phyloP scores from a whole-genome alignment of 1,139 yeast genomes.

The Scheffersomyces cryptocercus region DNA sequence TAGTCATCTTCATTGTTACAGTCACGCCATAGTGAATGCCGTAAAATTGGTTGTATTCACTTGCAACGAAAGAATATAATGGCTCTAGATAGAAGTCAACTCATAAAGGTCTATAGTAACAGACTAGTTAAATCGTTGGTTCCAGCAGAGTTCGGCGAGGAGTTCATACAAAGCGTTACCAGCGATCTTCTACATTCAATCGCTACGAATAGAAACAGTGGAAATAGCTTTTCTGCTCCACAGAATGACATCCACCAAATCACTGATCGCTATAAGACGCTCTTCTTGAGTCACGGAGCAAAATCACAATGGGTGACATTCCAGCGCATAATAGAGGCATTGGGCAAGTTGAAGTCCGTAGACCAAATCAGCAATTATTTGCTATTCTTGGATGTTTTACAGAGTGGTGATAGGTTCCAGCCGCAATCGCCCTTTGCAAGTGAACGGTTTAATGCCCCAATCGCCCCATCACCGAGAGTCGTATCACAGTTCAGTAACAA shows the following conservation, averaged over 20 bases:
- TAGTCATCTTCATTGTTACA: too few relatives aligned
- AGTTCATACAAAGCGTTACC: conserved; percentile 35
- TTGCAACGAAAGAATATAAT: conserved; percentile 8
- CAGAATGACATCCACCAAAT: conserved; percentile 18
- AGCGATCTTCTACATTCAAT: conserved; percentile 20
- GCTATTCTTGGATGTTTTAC: conserved; percentile 29
- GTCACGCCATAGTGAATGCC: not conserved
- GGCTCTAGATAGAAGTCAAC: conserved; percentile 35
- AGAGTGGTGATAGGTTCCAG: conserved; percentile 1
- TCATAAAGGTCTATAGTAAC: conserved; percentile 34
- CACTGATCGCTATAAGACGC: conserved; percentile 24
- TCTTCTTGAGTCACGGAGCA: conserved; percentile 27
- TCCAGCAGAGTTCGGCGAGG: conserved; percentile 42
- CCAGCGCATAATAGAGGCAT: conserved; percentile 29
- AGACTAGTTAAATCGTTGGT: conserved; percentile 41
- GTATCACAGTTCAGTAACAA: not conserved
- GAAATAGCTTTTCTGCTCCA: not conserved
- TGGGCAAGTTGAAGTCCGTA: conserved; percentile 27
- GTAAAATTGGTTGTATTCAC: not conserved
- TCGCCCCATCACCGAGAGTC: not conserved
- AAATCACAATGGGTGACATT: conserved; percentile 34
- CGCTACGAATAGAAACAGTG: conserved; percentile 1
- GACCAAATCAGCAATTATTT: conserved; percentile 42
- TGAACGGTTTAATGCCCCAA: not conserved
- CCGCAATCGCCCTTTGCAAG: not conserved